phyloP scores from a whole-genome alignment of 2,329 filamentous ascomycete species.

The Amylocarpus encephaloides region DNA sequence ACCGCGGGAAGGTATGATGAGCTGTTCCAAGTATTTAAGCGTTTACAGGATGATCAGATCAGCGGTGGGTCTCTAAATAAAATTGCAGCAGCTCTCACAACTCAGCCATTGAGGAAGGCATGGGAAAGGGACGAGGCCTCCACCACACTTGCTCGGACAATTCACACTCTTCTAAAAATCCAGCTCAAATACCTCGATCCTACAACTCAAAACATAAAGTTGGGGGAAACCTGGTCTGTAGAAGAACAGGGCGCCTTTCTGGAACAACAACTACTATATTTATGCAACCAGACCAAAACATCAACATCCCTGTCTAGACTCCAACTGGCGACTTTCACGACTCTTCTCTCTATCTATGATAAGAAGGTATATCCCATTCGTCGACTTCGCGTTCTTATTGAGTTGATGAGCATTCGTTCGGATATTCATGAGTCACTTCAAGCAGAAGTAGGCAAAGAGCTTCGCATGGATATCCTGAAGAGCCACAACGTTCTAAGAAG shows the following conservation, averaged over 20 bases:
- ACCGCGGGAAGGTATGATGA: slow-evolving; percentile 47
- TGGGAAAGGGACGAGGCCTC: slow-evolving; percentile 48
- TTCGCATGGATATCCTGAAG: slow-evolving; percentile 10
- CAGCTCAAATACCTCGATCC: slow-evolving; percentile 53
- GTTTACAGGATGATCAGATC: slow-evolving; percentile 56
- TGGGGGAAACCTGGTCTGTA: slow-evolving; percentile 33
- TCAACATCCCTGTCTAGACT: slow-evolving; percentile 12
- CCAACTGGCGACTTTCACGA: slow-evolving; percentile 18
- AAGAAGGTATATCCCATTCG: slow-evolving; percentile 27
- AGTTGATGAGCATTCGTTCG: slow-evolving; percentile 19
- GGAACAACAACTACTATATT: slow-evolving; percentile 52
- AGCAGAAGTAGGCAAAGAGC: slow-evolving; percentile 8
- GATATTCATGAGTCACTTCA: slow-evolving; percentile 12
- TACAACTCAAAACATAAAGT: slow-evolving; percentile 38
- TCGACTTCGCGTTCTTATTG: slow-evolving; percentile 25
- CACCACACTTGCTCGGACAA: slow-evolving; percentile 49
- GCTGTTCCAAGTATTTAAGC: slow-evolving; percentile 50
- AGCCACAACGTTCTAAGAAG: slow-evolving; percentile 12
- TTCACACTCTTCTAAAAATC: slow-evolving; percentile 55
- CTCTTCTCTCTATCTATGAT: slow-evolving; percentile 26
- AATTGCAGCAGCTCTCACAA: slow-evolving; percentile 45
- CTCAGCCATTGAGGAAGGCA: slow-evolving; percentile 43
- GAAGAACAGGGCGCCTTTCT: slow-evolving; percentile 51
- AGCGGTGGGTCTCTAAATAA: slow-evolving; percentile 49
- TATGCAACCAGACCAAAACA: slow-evolving; percentile 20